Percentiles rank a stretch among this genome's conserved stretches.
These are phyloP conservation scores for Phytopythium oedochilum DNA, from an alignment of 352 stramenopile species.

Conservation along the genomic window DNA sequence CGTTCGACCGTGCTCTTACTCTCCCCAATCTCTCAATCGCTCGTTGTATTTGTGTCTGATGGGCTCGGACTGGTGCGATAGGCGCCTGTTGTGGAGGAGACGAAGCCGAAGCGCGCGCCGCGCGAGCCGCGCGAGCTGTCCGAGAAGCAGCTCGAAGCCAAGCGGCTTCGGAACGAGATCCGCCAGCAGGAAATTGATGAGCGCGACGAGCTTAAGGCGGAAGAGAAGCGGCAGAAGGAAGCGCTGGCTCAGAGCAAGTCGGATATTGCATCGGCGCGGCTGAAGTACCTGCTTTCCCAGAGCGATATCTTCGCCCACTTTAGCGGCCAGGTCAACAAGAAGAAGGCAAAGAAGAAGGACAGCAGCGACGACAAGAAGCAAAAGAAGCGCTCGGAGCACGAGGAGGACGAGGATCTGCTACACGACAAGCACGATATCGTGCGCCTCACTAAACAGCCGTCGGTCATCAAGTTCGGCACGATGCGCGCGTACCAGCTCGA, in stretches of 20 bases:
- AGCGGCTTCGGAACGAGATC: conserved; percentile 62
- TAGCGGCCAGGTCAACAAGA: conserved; percentile 82
- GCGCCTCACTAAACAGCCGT: conserved; percentile 89
- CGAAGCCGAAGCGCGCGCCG: conserved; percentile 27
- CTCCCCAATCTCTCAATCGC: not conserved
- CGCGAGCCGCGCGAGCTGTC: conserved; percentile 44
- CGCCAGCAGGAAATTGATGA: conserved; percentile 69
- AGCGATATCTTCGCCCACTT: conserved; percentile 98
- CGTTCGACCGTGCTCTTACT: not conserved
- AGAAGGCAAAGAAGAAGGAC: conserved; percentile 66
- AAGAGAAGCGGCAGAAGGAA: conserved; percentile 78
- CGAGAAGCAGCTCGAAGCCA: conserved; percentile 67
- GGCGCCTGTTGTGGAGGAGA: conserved; percentile 32
- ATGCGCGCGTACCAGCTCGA: conserved; percentile 99
- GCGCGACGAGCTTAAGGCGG: conserved; percentile 65
- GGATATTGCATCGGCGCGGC: conserved; percentile 69
- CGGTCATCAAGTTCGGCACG: conserved; percentile 88
- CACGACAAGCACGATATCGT: conserved; percentile 74
- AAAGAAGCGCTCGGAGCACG: conserved; percentile 85
- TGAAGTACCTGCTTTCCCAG: conserved; percentile 95
- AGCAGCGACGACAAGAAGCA: conserved; percentile 49
- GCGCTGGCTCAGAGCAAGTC: conserved; percentile 74
- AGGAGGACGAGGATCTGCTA: conserved; percentile 74
- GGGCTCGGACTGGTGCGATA: conserved; percentile 1
- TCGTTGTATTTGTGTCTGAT: conserved; percentile 3